These are phyloP conservation scores for Rubia peregrina DNA, from an alignment of 305 asterid species.

Conservation along the genomic window DNA sequence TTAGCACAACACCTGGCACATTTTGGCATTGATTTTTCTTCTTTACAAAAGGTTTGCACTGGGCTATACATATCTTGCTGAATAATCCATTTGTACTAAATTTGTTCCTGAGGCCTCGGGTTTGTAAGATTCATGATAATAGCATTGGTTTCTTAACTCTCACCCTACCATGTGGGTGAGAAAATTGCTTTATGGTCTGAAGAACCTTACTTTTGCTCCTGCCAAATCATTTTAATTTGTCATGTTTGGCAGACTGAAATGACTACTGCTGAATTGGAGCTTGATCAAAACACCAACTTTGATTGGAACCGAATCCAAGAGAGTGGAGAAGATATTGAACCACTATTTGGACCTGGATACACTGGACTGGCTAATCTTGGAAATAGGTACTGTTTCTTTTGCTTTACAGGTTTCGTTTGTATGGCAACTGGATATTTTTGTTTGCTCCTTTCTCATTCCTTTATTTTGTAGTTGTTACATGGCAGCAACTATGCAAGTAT, in stretches of 20 bases:
- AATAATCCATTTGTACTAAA: background rate
- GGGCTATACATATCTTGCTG: background rate
- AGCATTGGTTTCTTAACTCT: background rate
- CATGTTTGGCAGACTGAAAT: slow-evolving; percentile 66
- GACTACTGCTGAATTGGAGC: slow-evolving; percentile 99
- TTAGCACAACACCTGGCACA: slow-evolving; percentile 88
- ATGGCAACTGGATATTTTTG: background rate
- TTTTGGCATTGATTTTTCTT: slow-evolving; percentile 94
- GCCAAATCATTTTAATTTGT: slow-evolving; percentile 12
- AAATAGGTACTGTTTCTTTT: slow-evolving; percentile 56
- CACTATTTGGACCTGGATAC: slow-evolving; percentile 92
- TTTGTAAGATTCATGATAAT: background rate
- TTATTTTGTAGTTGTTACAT: slow-evolving; percentile 74
- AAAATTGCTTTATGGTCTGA: background rate
- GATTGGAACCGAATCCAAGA: slow-evolving; percentile 99
- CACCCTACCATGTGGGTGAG: background rate
- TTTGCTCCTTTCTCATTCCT: slow-evolving; percentile 17
- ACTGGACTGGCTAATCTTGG: slow-evolving; percentile 98
- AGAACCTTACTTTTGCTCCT: background rate
- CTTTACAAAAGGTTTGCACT: slow-evolving; percentile 80
- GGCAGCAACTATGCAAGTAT: slow-evolving; percentile 96
- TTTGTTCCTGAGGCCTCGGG: background rate
- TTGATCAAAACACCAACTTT: slow-evolving; percentile 83
- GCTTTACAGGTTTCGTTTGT: background rate
- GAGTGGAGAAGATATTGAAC: slow-evolving; percentile 82